A percentile compares a stretch with the other conserved stretches of the same genome.
Conservation (phyloP, 1,284 basidiomycete species). For the Trichosporon coremiiforme region DNA sequence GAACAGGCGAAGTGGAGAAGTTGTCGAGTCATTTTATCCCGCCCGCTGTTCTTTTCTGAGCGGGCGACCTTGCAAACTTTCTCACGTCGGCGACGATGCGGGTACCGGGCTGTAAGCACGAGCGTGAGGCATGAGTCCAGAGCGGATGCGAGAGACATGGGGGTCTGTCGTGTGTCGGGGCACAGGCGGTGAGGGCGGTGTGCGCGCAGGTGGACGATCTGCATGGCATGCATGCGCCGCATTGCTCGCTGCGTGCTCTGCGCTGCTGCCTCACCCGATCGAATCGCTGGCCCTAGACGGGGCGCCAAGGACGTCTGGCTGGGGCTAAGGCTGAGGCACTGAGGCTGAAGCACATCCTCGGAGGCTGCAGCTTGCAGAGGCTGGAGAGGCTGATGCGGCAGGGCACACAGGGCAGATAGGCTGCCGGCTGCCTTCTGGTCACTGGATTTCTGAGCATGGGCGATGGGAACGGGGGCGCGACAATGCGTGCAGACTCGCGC, state of each 20-base stretch:
- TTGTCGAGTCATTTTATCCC: not conserved
- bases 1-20: not conserved
- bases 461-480: too few relatives aligned
- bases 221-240: not conserved
- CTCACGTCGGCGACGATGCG: not conserved
- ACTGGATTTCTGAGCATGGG: not conserved
- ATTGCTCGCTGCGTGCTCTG: not conserved
- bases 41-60: not conserved
- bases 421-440: not conserved
- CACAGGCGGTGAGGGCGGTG: not conserved
- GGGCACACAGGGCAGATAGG: not conserved
- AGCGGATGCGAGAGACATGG: not conserved
- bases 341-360: constrained; percentile 6
- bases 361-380: not conserved
- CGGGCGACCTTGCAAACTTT: not conserved
- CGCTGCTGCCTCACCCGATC: not conserved
- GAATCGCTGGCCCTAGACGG: not conserved
- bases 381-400: constrained; percentile 3
- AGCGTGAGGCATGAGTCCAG: not conserved
- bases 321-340: constrained; percentile 4
- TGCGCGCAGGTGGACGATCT: constrained; percentile 1
- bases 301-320: not conserved
- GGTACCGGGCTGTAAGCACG: not conserved
- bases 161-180: constrained; percentile 12
- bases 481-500: not conserved